These are phyloP conservation scores for Tetrapisispora nanseiensis DNA, from an alignment of 805 yeast species.

Conservation along the genomic window DNA sequence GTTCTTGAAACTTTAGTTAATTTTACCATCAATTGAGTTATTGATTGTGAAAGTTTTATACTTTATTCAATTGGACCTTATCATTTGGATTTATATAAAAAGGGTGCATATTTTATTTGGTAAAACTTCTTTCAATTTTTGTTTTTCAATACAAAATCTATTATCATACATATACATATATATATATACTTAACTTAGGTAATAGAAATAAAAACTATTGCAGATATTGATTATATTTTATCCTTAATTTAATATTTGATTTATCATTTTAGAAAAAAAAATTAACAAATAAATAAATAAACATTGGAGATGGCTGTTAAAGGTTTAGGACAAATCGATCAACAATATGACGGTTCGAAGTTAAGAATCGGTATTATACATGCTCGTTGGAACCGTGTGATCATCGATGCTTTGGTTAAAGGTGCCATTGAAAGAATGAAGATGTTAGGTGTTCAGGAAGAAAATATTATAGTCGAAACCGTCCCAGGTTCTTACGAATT, in stretches of 20 bases:
- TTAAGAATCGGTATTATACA: conserved; percentile 80
- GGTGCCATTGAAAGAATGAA: conserved; percentile 60
- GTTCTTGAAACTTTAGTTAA: no score
- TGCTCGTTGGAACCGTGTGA: conserved; percentile 85
- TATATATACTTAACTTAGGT: no score
- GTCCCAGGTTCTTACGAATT: conserved; percentile 95
- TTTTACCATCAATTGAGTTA: no score
- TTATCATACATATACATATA: no score
- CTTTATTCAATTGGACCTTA: no score
- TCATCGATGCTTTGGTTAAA: conserved; percentile 68
- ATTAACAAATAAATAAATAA: background rate
- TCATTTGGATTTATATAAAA: no score
- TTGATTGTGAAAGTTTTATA: no score
- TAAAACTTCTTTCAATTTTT: no score
- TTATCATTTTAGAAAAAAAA: background rate
- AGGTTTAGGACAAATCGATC: conserved; percentile 71
- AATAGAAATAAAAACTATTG: background rate
- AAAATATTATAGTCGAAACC: conserved; percentile 68
- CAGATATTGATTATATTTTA: no score
- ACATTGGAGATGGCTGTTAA: conserved; percentile 76
- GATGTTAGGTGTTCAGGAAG: conserved; percentile 60
- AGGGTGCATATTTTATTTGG: no score
- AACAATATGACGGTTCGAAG: conserved; percentile 54
- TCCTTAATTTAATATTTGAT: no score
- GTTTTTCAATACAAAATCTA: no score